Percentiles rank a stretch among this genome's conserved stretches.
These are phyloP conservation scores for Syncephalastrum monosporum DNA, from an alignment of 371 early-diverging fungal genomes.

Conservation along the genomic window DNA sequence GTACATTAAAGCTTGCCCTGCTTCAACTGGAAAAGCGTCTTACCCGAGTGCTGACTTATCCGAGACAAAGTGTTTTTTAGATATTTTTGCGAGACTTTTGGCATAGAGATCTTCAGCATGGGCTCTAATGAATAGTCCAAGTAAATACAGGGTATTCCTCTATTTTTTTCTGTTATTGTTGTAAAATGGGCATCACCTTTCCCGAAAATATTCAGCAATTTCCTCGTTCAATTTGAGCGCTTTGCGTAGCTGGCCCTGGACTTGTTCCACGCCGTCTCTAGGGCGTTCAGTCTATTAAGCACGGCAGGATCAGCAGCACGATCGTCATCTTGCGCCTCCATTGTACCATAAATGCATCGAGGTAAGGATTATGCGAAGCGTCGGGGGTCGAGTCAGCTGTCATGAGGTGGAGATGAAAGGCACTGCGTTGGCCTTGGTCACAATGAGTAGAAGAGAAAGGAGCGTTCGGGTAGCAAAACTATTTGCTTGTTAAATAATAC, in stretches of 20 bases:
- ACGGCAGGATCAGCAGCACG: not conserved
- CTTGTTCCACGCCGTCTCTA: slow-evolving; percentile 48
- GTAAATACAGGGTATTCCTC: not conserved
- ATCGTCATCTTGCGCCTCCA: not conserved
- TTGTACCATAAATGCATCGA: slow-evolving; percentile 12
- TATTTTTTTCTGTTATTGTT: not conserved
- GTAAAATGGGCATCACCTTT: slow-evolving; percentile 32
- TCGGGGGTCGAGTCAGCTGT: no score
- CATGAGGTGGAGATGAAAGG: no score
- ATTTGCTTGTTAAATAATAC: no score
- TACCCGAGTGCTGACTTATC: slow-evolving; percentile 51
- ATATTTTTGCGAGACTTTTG: slow-evolving; percentile 47
- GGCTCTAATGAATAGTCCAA: slow-evolving; percentile 30
- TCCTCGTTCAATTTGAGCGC: slow-evolving; percentile 54
- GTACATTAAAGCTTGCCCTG: not conserved
- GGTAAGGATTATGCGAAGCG: slow-evolving; percentile 2
- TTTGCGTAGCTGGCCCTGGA: slow-evolving; percentile 48
- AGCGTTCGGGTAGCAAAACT: no score
- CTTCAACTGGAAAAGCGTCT: slow-evolving; percentile 3
- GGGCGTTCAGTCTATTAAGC: slow-evolving; percentile 49
- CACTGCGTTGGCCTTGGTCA: no score
- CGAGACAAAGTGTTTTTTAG: slow-evolving; percentile 47
- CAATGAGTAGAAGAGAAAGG: no score
- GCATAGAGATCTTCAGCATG: slow-evolving; percentile 54
- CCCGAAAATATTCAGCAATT: slow-evolving; percentile 59